Percentiles rank a stretch among this genome's conserved stretches.
These are phyloP conservation scores for Trichoderma sp. DNA, from an alignment of 2,329 filamentous ascomycete genomes.

Conservation along the genomic window DNA sequence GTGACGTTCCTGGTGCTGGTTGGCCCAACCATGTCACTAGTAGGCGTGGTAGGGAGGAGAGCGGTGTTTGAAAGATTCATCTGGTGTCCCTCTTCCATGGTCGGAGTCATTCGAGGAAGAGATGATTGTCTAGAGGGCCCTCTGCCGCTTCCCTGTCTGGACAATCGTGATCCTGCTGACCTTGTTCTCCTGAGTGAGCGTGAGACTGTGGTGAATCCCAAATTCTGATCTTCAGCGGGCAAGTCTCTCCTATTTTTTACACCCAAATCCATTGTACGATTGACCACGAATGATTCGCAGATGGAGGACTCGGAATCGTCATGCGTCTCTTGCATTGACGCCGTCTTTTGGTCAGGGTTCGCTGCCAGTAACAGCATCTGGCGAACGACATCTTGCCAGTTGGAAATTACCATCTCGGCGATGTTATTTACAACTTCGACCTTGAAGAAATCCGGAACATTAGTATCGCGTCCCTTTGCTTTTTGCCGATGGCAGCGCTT, in stretches of 20 bases:
- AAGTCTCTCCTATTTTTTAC: not conserved
- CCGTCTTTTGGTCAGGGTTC: constrained; percentile 27
- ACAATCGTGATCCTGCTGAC: constrained; percentile 18
- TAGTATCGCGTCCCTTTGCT: constrained; percentile 20
- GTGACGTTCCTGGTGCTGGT: not conserved
- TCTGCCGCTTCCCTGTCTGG: not conserved
- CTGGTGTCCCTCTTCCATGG: constrained; percentile 32
- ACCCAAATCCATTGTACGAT: constrained; percentile 4
- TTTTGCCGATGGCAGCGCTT: constrained; percentile 33
- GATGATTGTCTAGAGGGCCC: constrained; percentile 19
- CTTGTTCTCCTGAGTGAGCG: constrained; percentile 22
- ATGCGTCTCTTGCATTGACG: constrained; percentile 20
- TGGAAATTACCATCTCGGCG: constrained; percentile 62
- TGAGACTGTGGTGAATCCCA: constrained; percentile 35
- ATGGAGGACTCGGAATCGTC: constrained; percentile 38
- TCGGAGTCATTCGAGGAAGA: constrained; percentile 32
- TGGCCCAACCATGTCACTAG: not conserved
- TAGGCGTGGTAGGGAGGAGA: not conserved
- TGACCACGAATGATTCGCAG: constrained; percentile 41
- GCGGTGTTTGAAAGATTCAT: not conserved
- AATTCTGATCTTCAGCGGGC: constrained; percentile 27
- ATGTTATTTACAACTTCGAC: constrained; percentile 56
- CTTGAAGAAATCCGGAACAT: constrained; percentile 49
- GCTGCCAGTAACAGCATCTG: constrained; percentile 53
- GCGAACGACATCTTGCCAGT: constrained; percentile 63